These are phyloP conservation scores for Cydonia oblonga DNA, from an alignment of 331 rosid genomes.

Conservation along the genomic window DNA sequence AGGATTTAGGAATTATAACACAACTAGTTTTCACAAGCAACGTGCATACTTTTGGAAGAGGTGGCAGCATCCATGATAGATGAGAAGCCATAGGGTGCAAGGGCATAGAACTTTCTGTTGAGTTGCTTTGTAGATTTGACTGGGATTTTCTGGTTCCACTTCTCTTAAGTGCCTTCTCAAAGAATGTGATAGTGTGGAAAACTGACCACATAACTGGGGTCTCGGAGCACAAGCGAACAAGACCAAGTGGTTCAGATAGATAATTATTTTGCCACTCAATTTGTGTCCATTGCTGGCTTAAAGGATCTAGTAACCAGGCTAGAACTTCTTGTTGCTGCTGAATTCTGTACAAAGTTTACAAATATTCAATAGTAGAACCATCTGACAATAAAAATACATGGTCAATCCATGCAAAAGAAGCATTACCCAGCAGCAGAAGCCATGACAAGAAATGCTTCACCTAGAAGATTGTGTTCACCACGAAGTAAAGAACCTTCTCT, in stretches of 20 bases:
- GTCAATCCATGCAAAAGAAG: slow-evolving; percentile 6
- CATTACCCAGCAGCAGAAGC: slow-evolving; percentile 93
- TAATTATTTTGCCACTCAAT: slow-evolving; percentile 83
- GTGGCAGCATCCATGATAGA: slow-evolving; percentile 90
- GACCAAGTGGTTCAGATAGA: slow-evolving; percentile 74
- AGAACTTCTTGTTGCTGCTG: slow-evolving; percentile 98
- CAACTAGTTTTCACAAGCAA: slow-evolving; percentile 9
- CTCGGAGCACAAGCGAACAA: slow-evolving; percentile 69
- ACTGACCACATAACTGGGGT: slow-evolving; percentile 79
- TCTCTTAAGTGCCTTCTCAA: slow-evolving; percentile 97
- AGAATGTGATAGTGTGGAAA: slow-evolving; percentile 81
- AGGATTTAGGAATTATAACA: slow-evolving; percentile 13
- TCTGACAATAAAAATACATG: slow-evolving; percentile 3
- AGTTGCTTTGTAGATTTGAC: slow-evolving; percentile 40
- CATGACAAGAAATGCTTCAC: slow-evolving; percentile 96
- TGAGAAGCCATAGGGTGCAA: slow-evolving; percentile 83
- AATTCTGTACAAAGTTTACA: slow-evolving; percentile 43
- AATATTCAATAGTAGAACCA: slow-evolving; percentile 7
- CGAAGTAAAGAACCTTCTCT: slow-evolving; percentile 78
- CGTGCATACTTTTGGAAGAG: slow-evolving; percentile 76
- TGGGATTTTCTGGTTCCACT: slow-evolving; percentile 73
- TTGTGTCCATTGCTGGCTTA: slow-evolving; percentile 81
- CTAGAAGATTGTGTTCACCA: slow-evolving; percentile 92
- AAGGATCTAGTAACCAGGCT: slow-evolving; percentile 83
- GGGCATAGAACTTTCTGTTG: slow-evolving; percentile 35